Percentiles rank a stretch among this genome's conserved stretches.
Evolutionary conservation across 192 early-diverging fungal genomes (phyloP).

Genomic region (Backusella tarrabulga): DNA sequence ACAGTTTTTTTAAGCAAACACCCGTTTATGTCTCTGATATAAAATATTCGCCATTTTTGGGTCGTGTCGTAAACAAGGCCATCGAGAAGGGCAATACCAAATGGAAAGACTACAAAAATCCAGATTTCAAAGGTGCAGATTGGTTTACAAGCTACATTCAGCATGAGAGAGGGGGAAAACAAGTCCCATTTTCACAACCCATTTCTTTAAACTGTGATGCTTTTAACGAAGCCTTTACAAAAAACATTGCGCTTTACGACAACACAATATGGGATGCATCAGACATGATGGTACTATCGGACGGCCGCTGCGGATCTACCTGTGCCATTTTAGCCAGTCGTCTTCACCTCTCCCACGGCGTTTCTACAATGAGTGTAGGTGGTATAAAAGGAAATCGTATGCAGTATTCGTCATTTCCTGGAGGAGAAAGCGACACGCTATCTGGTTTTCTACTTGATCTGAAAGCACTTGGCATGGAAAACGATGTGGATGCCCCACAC

Average conservation of each 20-base stretch:
- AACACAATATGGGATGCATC: constrained; percentile 18
- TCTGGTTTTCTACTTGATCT: constrained; percentile 28
- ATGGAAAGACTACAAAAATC: constrained; percentile 27
- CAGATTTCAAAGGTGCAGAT: constrained; percentile 17
- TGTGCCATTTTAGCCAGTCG: constrained; percentile 35
- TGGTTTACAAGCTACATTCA: constrained; percentile 22
- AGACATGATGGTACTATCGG: constrained; percentile 30
- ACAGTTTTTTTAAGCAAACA: constrained; percentile 23
- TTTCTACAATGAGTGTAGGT: constrained; percentile 25
- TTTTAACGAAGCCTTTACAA: constrained; percentile 11
- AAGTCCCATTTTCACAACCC: constrained; percentile 27
- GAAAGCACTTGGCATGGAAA: constrained; percentile 10
- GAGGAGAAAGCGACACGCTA: constrained; percentile 32
- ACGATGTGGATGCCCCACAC: constrained; percentile 21
- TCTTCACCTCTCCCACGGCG: constrained; percentile 25
- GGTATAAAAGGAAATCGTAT: constrained; percentile 33
- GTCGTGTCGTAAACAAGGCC: constrained; percentile 20
- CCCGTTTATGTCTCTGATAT: constrained; percentile 33
- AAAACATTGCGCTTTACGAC: neutral
- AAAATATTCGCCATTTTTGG: constrained; percentile 27
- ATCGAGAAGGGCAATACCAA: constrained; percentile 15
- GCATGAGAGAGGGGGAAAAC: constrained; percentile 17
- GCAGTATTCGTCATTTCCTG: constrained; percentile 36
- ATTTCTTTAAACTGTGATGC: constrained; percentile 26
- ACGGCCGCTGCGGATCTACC: constrained; percentile 35